Evolutionary conservation across 768 basidiomycete species (phyloP), one percentile per base, ranked within the genome.

Genomic region (Hysterangium stoloniferum): DNA sequence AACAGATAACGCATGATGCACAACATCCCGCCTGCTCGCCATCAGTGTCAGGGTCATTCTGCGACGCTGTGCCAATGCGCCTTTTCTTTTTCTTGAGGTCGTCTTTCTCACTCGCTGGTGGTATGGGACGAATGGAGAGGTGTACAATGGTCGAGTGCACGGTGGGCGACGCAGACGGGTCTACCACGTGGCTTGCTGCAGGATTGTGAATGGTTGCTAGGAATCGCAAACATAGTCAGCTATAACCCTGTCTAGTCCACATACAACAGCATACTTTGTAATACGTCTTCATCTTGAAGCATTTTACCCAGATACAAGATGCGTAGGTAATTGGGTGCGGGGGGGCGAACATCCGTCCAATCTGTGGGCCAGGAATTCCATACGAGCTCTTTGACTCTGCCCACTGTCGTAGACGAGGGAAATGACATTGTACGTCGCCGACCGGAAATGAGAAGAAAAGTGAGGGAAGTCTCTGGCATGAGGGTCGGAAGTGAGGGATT

Each of bases 321-420:
- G 17, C 87, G 77, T 52, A 88, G 70, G 69, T 82, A 85, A 4
- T 82, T 80, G 0, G 87, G 87, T 13, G 82, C 81, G 2, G 84
- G 83, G 2, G 87, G 86, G 9, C 80, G 78, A 52, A 85, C 84
- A 57, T 82, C 82, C 63, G 82, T 79, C 85, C 86, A 88, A 49
- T 87, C 86, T 80, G 54, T 33, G 46, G 84, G 84, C 86, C 87
- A 90, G 29, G 79, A 75, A 66, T 82, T 86, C 86, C 87, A 89
- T 32, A 82, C 77, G 41, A 90, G 74, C 67, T 90, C 87, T 65
- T 89, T 89, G 25, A 87, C 82, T 57, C 87, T 72, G 15, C 84
- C 84, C 28, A 89, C 69, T 0, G 84, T 83, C 19, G 77, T 84
- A 56, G 79, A 78, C 11, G 85, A 84, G 25, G 86, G 84, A 56